Evolutionary conservation across 441 rosid genomes (phyloP).

Genomic region (Pelargonium cotyledonis): DNA sequence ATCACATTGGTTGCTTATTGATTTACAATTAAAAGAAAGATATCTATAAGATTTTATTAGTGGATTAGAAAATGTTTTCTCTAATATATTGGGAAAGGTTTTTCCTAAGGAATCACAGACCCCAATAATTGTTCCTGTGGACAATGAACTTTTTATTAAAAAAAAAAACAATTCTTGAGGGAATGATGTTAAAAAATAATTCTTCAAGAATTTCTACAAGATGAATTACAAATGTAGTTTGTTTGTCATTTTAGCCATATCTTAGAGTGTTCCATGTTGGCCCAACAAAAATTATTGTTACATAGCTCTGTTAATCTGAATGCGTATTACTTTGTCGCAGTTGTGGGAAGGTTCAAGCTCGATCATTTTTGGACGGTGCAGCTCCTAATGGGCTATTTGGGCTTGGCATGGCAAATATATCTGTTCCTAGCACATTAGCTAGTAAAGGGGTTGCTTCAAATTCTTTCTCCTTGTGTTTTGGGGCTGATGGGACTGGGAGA

Average conservation of each 20-base stretch:
- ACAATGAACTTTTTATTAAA: not conserved
- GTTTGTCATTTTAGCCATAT: not conserved
- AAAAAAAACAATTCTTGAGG: not conserved
- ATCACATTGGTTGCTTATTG: no score
- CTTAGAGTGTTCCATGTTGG: not conserved
- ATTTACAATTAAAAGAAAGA: no score
- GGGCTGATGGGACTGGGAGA: slow-evolving; percentile 62
- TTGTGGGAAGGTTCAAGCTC: slow-evolving; percentile 77
- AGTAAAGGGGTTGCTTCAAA: slow-evolving; percentile 49
- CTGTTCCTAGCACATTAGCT: slow-evolving; percentile 89
- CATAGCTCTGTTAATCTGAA: slow-evolving; percentile 3
- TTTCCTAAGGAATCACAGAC: no score
- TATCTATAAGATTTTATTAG: no score
- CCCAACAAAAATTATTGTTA: not conserved
- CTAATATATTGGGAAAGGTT: no score
- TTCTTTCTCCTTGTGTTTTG: slow-evolving; percentile 96
- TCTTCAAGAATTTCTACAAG: not conserved
- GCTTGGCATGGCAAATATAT: slow-evolving; percentile 64
- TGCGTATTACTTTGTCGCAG: slow-evolving; percentile 35
- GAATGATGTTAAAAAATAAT: not conserved
- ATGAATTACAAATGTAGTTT: not conserved
- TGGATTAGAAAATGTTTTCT: no score
- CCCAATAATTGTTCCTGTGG: not conserved
- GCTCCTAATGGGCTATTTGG: slow-evolving; percentile 97
- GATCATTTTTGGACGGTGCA: slow-evolving; percentile 75